Percentiles rank a stretch among this genome's conserved stretches.
These are phyloP conservation scores for Pichia deserticola DNA, from an alignment of 805 yeast genomes.

Conservation along the genomic window DNA sequence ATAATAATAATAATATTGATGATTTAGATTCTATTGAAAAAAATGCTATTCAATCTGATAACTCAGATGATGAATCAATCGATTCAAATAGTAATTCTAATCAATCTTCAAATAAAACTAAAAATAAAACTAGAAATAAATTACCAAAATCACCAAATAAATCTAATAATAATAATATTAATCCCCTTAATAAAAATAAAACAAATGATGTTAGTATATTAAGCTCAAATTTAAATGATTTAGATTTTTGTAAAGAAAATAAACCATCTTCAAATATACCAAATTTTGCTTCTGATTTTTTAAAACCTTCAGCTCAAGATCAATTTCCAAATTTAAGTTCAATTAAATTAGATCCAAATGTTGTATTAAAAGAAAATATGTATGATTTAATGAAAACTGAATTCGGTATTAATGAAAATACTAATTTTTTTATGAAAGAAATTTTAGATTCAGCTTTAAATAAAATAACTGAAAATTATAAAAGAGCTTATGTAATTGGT, in stretches of 20 bases:
- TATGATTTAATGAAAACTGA: conserved; percentile 9
- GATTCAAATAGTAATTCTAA: no score
- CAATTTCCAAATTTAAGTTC: conserved; percentile 20
- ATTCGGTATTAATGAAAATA: conserved; percentile 1
- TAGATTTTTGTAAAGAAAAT: neutral
- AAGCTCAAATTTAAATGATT: conserved; percentile 4
- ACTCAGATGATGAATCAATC: no score
- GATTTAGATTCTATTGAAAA: no score
- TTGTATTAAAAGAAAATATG: conserved; percentile 18
- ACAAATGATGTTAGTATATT: neutral
- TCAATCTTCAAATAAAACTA: no score
- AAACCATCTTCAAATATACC: conserved; percentile 3
- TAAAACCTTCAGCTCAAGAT: conserved; percentile 19
- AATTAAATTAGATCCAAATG: conserved; percentile 17
- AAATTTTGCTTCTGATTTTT: conserved; percentile 3
- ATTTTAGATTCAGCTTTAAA: conserved; percentile 14
- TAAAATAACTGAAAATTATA: conserved; percentile 13
- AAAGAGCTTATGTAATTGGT: conserved; percentile 19
- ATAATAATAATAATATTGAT: neutral
- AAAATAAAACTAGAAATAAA: no score
- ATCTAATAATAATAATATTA: neutral
- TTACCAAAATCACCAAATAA: no score
- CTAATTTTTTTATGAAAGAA: conserved; percentile 20
- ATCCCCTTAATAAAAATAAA: neutral
- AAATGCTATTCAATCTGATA: neutral